Conservation (phyloP, 2,329 filamentous ascomycete genomes). For the Fusarium palustre region DNA sequence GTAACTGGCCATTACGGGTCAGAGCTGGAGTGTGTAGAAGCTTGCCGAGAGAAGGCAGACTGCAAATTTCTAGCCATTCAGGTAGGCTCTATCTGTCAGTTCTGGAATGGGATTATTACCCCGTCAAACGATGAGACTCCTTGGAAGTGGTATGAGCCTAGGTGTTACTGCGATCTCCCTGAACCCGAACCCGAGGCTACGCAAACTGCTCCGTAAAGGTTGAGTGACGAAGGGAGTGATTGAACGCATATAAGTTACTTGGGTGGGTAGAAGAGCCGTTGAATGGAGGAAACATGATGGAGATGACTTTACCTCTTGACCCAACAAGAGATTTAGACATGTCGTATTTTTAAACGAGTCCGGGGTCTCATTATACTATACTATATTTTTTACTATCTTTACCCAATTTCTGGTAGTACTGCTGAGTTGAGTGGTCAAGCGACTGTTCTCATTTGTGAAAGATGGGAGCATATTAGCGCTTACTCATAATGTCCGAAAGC, state of each 20-base stretch:
- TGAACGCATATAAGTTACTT: background rate
- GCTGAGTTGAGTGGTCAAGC: too few species aligned
- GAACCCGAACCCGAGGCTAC: too few species aligned
- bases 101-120: background rate
- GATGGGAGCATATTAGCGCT: background rate
- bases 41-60: rapidly evolving
- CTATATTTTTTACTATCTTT: background rate
- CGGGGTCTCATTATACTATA: background rate
- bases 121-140: too few species aligned
- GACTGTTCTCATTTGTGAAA: background rate
- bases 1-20: background rate
- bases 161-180: background rate
- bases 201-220: too few species aligned
- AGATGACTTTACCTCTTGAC: background rate
- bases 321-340: background rate
- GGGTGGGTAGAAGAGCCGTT: background rate
- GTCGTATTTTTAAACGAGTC: background rate
- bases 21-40: background rate
- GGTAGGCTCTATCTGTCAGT: background rate
- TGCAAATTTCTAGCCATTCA: background rate
- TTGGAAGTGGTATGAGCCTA: background rate
- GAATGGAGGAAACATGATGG: background rate
- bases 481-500: background rate
- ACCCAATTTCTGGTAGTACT: rapidly evolving
- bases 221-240: background rate